A percentile compares a stretch with the other conserved stretches of the same genome.
Conservation (phyloP, 176 grass and related monocot genomes). For the Tuctoria greenei region DNA sequence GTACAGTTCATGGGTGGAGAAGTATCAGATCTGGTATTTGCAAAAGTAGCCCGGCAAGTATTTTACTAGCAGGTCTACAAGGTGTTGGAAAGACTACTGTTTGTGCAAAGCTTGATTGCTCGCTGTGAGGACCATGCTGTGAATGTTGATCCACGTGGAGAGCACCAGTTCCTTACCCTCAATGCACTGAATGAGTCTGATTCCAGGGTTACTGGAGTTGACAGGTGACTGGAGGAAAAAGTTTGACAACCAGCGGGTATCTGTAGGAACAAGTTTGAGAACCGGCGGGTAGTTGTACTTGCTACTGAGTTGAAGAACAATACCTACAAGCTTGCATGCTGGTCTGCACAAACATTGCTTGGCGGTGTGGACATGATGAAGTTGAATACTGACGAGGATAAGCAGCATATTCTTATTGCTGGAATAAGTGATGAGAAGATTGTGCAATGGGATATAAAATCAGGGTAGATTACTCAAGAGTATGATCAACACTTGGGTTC, state of each 20-base stretch:
- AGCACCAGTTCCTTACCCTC: constrained; percentile 64
- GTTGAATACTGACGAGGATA: constrained; percentile 93
- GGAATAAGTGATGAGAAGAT: constrained; percentile 99
- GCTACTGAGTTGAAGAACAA: constrained; percentile 94
- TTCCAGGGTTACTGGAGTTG: no score
- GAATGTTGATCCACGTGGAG: constrained; percentile 46
- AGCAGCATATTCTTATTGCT: constrained; percentile 92
- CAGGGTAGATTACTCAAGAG: constrained; percentile 92
- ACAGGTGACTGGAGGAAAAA: no score
- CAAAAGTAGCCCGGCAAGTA: no score
- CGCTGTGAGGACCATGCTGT: constrained; percentile 77
- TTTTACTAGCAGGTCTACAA: no score
- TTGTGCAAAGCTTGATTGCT: constrained; percentile 66
- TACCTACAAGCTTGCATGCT: constrained; percentile 81
- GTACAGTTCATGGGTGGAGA: no score
- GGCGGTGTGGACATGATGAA: constrained; percentile 84
- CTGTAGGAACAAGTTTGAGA: no score
- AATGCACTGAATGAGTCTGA: no score
- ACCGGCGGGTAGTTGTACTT: constrained; percentile 69
- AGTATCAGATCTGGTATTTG: no score
- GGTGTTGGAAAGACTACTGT: no score
- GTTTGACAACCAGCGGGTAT: no score
- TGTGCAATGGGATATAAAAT: constrained; percentile 99
- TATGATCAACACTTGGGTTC: no score
- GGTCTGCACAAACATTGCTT: constrained; percentile 76